phyloP scores from a whole-genome alignment of 306 rosid species.

The Morella rubra region DNA sequence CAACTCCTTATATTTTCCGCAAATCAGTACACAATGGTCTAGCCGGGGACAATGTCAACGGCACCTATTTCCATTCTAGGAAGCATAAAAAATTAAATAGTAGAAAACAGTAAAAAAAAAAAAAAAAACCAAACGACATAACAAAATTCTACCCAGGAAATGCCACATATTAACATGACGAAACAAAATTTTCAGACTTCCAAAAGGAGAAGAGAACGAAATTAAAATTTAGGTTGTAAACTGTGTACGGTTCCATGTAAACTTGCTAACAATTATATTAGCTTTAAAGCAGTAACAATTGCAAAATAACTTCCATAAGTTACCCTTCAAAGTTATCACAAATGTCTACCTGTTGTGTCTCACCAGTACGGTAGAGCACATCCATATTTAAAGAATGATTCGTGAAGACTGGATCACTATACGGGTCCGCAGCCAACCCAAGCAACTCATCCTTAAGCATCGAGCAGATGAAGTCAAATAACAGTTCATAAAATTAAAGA shows the following conservation, averaged over 20 bases:
- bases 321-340: conserved; percentile 11
- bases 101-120: neutral
- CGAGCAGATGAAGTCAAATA: conserved; percentile 20
- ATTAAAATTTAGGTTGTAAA: neutral
- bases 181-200: neutral
- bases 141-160: neutral
- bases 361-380: conserved; percentile 86
- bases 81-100: neutral
- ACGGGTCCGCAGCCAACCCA: conserved; percentile 64
- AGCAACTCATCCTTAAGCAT: conserved; percentile 76
- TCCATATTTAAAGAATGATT: conserved; percentile 74
- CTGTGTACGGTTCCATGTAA: neutral
- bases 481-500: neutral
- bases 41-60: neutral
- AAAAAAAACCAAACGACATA: neutral
- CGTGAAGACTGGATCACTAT: conserved; percentile 63
- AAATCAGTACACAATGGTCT: neutral
- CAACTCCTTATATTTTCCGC: neutral
- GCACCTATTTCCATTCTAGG: neutral
- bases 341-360: conserved; percentile 65
- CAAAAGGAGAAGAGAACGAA: neutral
- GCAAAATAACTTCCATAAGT: neutral
- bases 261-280: neutral
- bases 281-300: neutral
- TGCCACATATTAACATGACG: neutral